Percentiles rank a stretch among this genome's conserved stretches.
These are phyloP conservation scores for Podaxis pistillaris DNA, from an alignment of 768 basidiomycete genomes.

Conservation along the genomic window DNA sequence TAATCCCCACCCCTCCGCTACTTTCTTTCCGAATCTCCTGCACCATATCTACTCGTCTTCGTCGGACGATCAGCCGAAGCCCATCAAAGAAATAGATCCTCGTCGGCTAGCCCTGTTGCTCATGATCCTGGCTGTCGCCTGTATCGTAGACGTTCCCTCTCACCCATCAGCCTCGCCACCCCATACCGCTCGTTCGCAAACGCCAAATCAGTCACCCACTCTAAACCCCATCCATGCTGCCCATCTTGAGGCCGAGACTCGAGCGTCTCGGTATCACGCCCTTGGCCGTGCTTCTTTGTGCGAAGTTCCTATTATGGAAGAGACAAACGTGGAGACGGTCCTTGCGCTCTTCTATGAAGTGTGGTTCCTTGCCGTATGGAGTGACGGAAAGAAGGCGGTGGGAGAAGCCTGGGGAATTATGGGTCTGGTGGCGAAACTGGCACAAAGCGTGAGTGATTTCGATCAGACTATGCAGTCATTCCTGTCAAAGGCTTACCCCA, in stretches of 20 bases:
- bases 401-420: slow-evolving; percentile 55
- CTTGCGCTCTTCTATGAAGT: slow-evolving; percentile 57
- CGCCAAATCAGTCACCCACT: background rate
- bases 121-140: slow-evolving; percentile 71
- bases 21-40: slow-evolving; percentile 62
- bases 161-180: background rate
- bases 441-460: slow-evolving; percentile 52
- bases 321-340: slow-evolving; percentile 65
- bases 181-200: background rate
- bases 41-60: slow-evolving; percentile 63
- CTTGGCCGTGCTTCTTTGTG: slow-evolving; percentile 57
- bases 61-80: slow-evolving; percentile 9
- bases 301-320: slow-evolving; percentile 65
- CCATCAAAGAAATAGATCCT: slow-evolving; percentile 50
- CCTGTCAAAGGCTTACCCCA: slow-evolving; percentile 9
- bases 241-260: slow-evolving; percentile 51
- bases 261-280: slow-evolving; percentile 43
- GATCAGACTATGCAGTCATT: slow-evolving; percentile 1
- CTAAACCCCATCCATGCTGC: slow-evolving; percentile 20
- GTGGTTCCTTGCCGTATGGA: slow-evolving; percentile 70
- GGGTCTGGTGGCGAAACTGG: slow-evolving; percentile 58
- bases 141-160: slow-evolving; percentile 52
- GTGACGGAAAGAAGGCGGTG: slow-evolving; percentile 65
- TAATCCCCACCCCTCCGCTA: slow-evolving; percentile 64
- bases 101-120: slow-evolving; percentile 63